These are phyloP conservation scores for Elongisporangium senticosum DNA, from an alignment of 352 stramenopile genomes.

Conservation along the genomic window DNA sequence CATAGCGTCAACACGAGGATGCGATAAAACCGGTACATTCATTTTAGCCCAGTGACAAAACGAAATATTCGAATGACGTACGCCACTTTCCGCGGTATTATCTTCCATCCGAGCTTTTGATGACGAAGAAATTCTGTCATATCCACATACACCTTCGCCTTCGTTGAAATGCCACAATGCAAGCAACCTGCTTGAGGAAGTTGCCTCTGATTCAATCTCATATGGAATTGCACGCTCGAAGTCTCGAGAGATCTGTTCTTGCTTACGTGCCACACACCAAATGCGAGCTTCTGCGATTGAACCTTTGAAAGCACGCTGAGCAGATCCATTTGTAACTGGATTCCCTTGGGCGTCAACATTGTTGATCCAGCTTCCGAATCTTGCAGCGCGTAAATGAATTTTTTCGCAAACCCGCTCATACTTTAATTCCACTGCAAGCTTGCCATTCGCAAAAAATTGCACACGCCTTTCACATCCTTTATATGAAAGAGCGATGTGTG, in stretches of 20 bases:
- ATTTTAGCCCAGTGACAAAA: slow-evolving; percentile 62
- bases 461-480: slow-evolving; percentile 15
- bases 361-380: slow-evolving; percentile 72
- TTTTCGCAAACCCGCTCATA: slow-evolving; percentile 40
- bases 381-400: slow-evolving; percentile 44
- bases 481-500: slow-evolving; percentile 63
- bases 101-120: not conserved
- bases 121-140: slow-evolving; percentile 23
- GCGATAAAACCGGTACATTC: slow-evolving; percentile 56
- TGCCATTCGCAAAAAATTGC: slow-evolving; percentile 56
- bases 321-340: slow-evolving; percentile 19
- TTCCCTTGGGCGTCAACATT: slow-evolving; percentile 32
- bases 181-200: slow-evolving; percentile 21
- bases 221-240: slow-evolving; percentile 62
- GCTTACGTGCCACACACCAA: slow-evolving; percentile 43
- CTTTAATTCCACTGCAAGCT: slow-evolving; percentile 16
- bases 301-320: slow-evolving; percentile 66
- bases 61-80: slow-evolving; percentile 38
- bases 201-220: slow-evolving; percentile 15
- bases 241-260: slow-evolving; percentile 43
- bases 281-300: slow-evolving; percentile 71
- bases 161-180: slow-evolving; percentile 74
- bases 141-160: slow-evolving; percentile 62
- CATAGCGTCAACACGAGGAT: slow-evolving; percentile 28
- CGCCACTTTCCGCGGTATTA: slow-evolving; percentile 17